Evolutionary conservation across 768 basidiomycete species (phyloP).

Genomic region (Sporobolomyces pararoseus): DNA sequence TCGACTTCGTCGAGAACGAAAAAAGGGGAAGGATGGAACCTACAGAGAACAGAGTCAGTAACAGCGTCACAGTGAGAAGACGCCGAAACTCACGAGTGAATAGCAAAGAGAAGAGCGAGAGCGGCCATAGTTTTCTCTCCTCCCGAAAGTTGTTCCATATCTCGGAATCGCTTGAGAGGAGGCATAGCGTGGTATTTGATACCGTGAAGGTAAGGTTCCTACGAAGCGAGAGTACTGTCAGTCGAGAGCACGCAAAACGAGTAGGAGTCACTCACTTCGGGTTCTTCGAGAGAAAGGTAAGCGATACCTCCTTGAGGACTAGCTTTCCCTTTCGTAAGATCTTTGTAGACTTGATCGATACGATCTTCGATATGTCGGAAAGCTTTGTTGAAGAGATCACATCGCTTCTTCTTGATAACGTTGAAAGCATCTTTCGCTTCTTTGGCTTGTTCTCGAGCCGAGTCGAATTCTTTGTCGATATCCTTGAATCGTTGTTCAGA

Average conservation of each 20-base stretch:
- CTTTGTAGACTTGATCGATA: constrained; percentile 95
- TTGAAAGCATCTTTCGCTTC: constrained; percentile 86
- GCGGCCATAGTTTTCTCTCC: constrained; percentile 99
- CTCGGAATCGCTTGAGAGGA: constrained; percentile 97
- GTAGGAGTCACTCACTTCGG: constrained; percentile 60
- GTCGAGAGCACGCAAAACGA: neutral
- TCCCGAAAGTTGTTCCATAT: constrained; percentile 97
- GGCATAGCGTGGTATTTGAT: constrained; percentile 99
- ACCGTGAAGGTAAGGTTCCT: constrained; percentile 80
- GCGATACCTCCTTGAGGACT: constrained; percentile 94
- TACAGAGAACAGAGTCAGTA: constrained; percentile 46
- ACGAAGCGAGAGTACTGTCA: neutral
- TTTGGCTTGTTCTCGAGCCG: constrained; percentile 83
- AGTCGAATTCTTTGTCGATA: constrained; percentile 87
- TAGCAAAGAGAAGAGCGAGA: constrained; percentile 90
- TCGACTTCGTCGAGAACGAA: constrained; percentile 99
- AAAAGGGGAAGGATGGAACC: constrained; percentile 94
- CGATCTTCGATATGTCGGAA: constrained; percentile 92
- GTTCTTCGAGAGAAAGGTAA: constrained; percentile 91
- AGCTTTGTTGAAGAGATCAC: constrained; percentile 88
- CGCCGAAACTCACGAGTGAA: constrained; percentile 68
- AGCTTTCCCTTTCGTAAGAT: constrained; percentile 90
- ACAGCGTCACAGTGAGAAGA: neutral
- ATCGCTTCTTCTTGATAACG: constrained; percentile 69
- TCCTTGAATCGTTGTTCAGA: constrained; percentile 70